Base-by-base conservation (phyloP, 306 rosid species). In the Vicia villosa region DNA sequence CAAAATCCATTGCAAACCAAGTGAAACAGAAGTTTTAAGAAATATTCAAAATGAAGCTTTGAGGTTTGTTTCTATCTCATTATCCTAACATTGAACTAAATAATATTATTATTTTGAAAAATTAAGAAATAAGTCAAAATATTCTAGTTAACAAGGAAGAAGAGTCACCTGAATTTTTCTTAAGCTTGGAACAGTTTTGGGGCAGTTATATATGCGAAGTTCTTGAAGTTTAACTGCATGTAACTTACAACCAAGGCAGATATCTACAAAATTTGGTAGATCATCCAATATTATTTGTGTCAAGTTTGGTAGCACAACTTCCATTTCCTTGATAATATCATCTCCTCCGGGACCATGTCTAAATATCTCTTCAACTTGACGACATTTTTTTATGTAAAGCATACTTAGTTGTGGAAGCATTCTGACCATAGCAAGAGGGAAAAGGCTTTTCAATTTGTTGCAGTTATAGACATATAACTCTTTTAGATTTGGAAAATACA, bases 311-410 rank as follows among this genome's bases (percentile, higher is more conserved):
- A 55, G 61, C 5, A 55, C 37, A 55, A 24, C 3, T 55, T 55
- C 61, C 36, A 4, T 24, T 55, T 55, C 8, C 5, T 10, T 24
- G 4, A 10, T 5, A 24, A 5, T 12, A 1, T 3, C 1, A 6
- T 24, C 37, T 21, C 59, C 15, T 3, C 8, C 2, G 10, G 1
- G 9, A 3, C 59, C 12, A 10, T 4, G 59, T 19, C 65, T 59
- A 59, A 59, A 56, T 32, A n/a, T 4, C 45, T 59, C 26, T 34
- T 34, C 22, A 49, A 49, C n/a, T 59, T 59, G n/a, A 36, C 1
- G 0, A 36, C 3, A 3, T 0, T 8, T 0, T 34, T 0, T 0
- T 60, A 60, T 16, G 1, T 0, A 0, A 36, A 36, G 28, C 37
- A 1, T 0, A 9, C 16, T 34, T 15, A 36, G 10, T 28, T 57